phyloP scores from a whole-genome alignment of 2,329 filamentous ascomycete genomes.

The Claviceps fusiformis region DNA sequence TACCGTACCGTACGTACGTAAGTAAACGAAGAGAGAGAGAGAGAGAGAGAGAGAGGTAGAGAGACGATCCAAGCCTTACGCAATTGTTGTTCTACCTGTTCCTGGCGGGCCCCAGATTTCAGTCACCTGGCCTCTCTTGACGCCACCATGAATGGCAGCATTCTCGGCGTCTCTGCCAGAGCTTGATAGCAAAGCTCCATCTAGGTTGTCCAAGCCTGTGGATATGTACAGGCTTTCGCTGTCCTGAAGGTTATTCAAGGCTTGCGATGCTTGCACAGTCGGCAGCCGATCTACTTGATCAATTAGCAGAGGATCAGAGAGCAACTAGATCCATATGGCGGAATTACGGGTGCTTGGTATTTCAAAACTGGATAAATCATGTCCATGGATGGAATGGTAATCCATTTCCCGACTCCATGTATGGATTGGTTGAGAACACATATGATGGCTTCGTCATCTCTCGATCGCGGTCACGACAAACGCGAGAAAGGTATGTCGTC shows the following conservation, averaged over 20 bases:
- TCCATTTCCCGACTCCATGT: constrained; percentile 32
- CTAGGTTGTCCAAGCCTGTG: constrained; percentile 41
- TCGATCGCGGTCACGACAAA: not conserved
- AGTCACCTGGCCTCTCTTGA: constrained; percentile 64
- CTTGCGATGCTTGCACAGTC: constrained; percentile 63
- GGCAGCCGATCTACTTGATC: constrained; percentile 52
- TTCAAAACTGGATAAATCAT: constrained; percentile 49
- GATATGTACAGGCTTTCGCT: constrained; percentile 37
- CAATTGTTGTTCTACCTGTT: constrained; percentile 70
- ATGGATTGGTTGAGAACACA: not conserved
- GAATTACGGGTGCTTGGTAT: constrained; percentile 35
- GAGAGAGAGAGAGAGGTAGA: too few relatives aligned
- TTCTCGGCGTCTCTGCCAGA: constrained; percentile 7
- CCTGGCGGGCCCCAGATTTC: constrained; percentile 85
- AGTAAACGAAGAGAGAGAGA: too few relatives aligned
- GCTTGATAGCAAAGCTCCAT: constrained; percentile 26
- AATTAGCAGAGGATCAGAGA: not conserved
- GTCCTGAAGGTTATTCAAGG: constrained; percentile 45
- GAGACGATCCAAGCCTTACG: constrained; percentile 39
- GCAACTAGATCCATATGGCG: not conserved
- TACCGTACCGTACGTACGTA: too few relatives aligned
- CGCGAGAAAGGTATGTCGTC: not conserved
- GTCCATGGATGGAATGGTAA: constrained; percentile 44
- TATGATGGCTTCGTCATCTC: not conserved
- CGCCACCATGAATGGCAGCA: constrained; percentile 32